Conservation (phyloP, 768 basidiomycete genomes). For the Leccinum rimulosum region DNA sequence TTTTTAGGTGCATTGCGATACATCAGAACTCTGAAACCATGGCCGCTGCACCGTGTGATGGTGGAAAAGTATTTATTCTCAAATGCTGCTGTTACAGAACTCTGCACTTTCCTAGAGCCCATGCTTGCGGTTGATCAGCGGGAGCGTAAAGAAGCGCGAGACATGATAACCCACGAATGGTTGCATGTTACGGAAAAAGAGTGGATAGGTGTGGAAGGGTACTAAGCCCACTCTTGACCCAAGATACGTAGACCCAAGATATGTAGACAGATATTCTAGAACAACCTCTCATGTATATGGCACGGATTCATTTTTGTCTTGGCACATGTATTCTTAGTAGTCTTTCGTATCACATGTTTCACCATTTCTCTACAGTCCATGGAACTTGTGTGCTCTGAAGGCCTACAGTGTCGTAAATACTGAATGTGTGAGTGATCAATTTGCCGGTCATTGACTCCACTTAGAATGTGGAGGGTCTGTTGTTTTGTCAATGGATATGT, state of each 20-base stretch:
- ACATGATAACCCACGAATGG: slow-evolving; percentile 78
- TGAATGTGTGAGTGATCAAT: not conserved
- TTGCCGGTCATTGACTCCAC: not conserved
- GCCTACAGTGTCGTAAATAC: not conserved
- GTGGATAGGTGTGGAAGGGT: slow-evolving; percentile 26
- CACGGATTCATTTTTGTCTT: not conserved
- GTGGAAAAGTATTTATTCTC: slow-evolving; percentile 82
- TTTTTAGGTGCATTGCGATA: slow-evolving; percentile 62
- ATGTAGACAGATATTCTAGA: slow-evolving; percentile 11
- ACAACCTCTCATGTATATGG: slow-evolving; percentile 4
- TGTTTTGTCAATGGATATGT: slow-evolving; percentile 10
- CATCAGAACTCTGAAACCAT: slow-evolving; percentile 71
- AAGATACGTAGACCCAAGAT: slow-evolving; percentile 10
- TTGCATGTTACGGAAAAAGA: slow-evolving; percentile 41
- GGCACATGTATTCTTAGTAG: slow-evolving; percentile 6
- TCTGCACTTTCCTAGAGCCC: slow-evolving; percentile 69
- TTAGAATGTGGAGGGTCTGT: not conserved
- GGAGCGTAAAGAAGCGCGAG: slow-evolving; percentile 65
- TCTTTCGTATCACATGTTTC: not conserved
- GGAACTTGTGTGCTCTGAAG: not conserved
- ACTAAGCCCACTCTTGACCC: slow-evolving; percentile 9
- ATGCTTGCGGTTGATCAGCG: slow-evolving; percentile 75
- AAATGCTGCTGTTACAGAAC: slow-evolving; percentile 50
- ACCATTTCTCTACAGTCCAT: not conserved
- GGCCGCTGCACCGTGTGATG: slow-evolving; percentile 84